Conservation (phyloP, 345 rosid genomes). For the Ailanthus altissimus region DNA sequence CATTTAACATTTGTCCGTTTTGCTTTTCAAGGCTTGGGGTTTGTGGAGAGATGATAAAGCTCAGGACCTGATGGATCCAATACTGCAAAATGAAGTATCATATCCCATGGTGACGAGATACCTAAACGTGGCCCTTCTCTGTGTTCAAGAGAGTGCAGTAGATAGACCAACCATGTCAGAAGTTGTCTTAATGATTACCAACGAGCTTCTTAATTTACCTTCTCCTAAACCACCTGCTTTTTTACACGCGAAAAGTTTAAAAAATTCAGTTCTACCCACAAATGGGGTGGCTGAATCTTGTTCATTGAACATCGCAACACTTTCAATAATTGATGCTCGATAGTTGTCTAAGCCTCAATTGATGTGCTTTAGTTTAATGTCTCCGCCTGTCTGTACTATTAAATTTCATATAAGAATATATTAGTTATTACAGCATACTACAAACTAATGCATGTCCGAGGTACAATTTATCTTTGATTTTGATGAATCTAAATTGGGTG, state of each 20-base stretch:
- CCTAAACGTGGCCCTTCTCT: conserved; percentile 20
- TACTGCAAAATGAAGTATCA: background rate
- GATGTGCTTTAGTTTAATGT: background rate
- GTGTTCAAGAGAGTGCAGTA: conserved; percentile 26
- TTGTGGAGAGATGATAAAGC: background rate
- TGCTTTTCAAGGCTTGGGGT: background rate
- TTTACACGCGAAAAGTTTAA: background rate
- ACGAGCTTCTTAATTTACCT: conserved; percentile 5
- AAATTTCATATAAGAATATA: background rate
- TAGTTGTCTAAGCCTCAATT: background rate
- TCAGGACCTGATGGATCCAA: background rate
- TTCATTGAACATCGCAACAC: background rate
- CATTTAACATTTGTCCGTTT: background rate
- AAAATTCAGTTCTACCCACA: background rate
- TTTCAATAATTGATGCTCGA: background rate
- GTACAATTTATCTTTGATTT: no score
- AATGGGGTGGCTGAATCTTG: background rate
- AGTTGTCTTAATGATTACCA: conserved; percentile 25
- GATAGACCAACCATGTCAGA: conserved; percentile 34
- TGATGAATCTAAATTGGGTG: no score
- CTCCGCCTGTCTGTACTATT: background rate
- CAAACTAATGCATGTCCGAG: background rate
- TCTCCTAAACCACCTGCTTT: conserved; percentile 32
- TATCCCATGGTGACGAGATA: background rate
- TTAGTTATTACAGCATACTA: background rate